phyloP scores from a whole-genome alignment of 2,329 filamentous ascomycete species.

The Botryotinia calthae region DNA sequence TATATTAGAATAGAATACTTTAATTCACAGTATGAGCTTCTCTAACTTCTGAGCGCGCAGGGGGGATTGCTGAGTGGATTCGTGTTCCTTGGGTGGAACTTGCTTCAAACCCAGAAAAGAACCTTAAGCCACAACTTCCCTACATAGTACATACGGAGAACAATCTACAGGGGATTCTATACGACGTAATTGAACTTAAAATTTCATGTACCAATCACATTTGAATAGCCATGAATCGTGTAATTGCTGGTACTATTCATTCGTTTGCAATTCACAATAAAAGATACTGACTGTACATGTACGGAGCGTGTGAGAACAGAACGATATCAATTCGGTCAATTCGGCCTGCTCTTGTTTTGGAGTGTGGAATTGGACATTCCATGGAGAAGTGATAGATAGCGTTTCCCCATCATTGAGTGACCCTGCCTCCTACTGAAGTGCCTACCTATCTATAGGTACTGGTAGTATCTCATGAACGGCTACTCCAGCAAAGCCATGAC shows the following conservation, averaged over 20 bases:
- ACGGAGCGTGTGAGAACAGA: not conserved
- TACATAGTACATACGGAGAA: not conserved
- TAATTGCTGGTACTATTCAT: not conserved
- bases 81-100: slow-evolving; percentile 15
- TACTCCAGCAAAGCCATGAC: not conserved
- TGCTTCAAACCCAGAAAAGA: slow-evolving; percentile 16
- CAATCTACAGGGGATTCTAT: not conserved
- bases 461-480: not conserved
- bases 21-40: not conserved
- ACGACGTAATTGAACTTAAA: not conserved
- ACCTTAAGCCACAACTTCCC: not conserved
- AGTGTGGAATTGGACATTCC: not conserved
- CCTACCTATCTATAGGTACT: not conserved
- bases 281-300: not conserved
- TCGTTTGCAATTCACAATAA: not conserved
- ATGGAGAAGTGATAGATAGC: not conserved
- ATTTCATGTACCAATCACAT: not conserved
- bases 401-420: not conserved
- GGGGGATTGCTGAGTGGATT: slow-evolving; percentile 18
- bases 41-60: slow-evolving; percentile 12
- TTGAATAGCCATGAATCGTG: not conserved
- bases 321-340: not conserved
- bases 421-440: not conserved
- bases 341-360: not conserved
- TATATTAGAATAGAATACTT: not conserved